Evolutionary conservation across 2,329 filamentous ascomycete species (phyloP).

Genomic region (Fusarium ramigenum): DNA sequence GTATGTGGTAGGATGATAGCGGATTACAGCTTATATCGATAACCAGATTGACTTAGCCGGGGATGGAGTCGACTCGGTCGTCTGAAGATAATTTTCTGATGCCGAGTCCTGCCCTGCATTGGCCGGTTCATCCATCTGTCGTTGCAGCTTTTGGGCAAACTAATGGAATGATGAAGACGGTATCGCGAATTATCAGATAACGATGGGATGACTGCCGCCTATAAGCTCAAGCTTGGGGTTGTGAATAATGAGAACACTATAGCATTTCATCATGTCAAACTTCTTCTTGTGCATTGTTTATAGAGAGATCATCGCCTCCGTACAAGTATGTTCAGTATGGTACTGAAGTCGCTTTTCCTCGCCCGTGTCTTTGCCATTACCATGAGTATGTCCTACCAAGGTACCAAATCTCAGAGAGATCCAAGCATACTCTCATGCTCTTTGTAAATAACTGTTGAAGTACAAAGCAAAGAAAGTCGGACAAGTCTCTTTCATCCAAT

Average conservation of each 20-base stretch:
- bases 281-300: not conserved
- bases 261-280: too few relatives aligned
- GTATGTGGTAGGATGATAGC: fast-evolving
- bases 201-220: too few relatives aligned
- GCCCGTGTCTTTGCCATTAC: too few relatives aligned
- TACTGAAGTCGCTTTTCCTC: not conserved
- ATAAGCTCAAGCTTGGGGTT: too few relatives aligned
- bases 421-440: not conserved
- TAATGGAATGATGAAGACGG: too few relatives aligned
- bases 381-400: not conserved
- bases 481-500: not conserved
- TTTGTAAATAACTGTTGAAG: not conserved
- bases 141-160: not conserved
- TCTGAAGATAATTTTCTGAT: not conserved
- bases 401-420: not conserved
- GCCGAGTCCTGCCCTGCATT: not conserved
- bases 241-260: too few relatives aligned
- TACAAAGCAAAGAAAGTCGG: not conserved
- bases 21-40: fast-evolving
- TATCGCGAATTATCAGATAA: too few relatives aligned
- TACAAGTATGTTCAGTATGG: too few relatives aligned
- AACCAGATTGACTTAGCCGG: fast-evolving
- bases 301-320: not conserved
- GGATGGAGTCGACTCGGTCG: too few relatives aligned
- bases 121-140: not conserved